Base-by-base conservation (phyloP, 345 rosid genomes). In the Orychophragmus violaceus region DNA sequence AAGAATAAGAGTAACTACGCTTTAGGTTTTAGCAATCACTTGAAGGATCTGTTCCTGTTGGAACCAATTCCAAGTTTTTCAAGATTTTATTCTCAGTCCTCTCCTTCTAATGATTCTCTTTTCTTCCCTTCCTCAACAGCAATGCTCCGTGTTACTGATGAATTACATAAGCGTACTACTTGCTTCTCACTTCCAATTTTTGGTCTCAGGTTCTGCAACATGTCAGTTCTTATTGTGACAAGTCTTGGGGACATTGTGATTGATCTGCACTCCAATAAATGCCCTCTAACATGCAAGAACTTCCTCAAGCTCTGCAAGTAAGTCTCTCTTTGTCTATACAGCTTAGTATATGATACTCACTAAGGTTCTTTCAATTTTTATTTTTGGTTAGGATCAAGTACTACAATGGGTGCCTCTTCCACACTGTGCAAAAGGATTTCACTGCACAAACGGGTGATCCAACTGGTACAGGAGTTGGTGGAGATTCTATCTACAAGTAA, bases 301-400 rank as follows among this genome's bases (percentile, higher is more conserved):
- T 90, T 94, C 78, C 78, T 94, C 79, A 94, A 94, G 82, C 96
- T 94, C 66, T 94, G 99, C 97, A 90, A 79, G 98, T 83, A 33
- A 59, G 74, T 44, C 1, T 25, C 50, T 45, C 27, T 49, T 12
- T 48, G 19, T 42, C 24, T 66, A 12, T 71, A 13, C 2, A 17
- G 0, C 32, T 61, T 30, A 1, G 3, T 8, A 8, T 12, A 24
- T 1, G n/a, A n/a, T n/a, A n/a, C n/a, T n/a, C n/a, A n/a, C n/a
- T n/a, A n/a, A n/a, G n/a, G n/a, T n/a, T n/a, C n/a, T n/a, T n/a
- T n/a, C n/a, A n/a, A n/a, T n/a, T n/a, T n/a, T n/a, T n/a, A n/a
- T n/a, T n/a, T n/a, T n/a, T n/a, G n/a, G 61, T 69, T 74, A 92
- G 98, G 85, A 85, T 90, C 30, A 90, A 88, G 69, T 94, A 94